phyloP scores from a whole-genome alignment of 257 asterid genomes.

The Petrea volubilis region DNA sequence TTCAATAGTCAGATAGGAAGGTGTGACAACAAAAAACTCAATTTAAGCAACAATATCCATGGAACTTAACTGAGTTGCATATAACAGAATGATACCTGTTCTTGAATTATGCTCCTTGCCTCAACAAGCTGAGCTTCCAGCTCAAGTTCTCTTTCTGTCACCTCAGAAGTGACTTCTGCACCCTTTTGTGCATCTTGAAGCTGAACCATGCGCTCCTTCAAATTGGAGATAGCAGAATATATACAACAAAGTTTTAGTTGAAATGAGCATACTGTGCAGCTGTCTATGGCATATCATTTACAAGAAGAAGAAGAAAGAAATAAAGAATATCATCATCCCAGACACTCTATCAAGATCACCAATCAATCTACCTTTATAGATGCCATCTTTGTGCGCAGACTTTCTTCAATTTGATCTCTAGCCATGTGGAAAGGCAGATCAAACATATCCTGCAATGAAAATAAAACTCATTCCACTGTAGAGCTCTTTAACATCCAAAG shows the following conservation, averaged over 20 bases:
- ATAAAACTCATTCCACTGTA: not conserved
- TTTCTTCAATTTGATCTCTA: constrained; percentile 87
- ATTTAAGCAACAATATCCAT: not conserved
- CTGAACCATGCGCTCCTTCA: constrained; percentile 94
- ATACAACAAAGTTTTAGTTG: not conserved
- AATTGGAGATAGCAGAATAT: constrained; percentile 19
- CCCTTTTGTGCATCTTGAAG: constrained; percentile 90
- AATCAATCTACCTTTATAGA: constrained; percentile 62
- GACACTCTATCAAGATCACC: not conserved
- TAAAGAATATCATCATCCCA: no score
- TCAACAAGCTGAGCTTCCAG: no score
- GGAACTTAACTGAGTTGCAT: not conserved
- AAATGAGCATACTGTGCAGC: not conserved
- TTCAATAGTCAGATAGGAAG: not conserved
- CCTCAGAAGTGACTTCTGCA: constrained; percentile 85
- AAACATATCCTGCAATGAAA: constrained; percentile 60
- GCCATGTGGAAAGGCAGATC: constrained; percentile 90
- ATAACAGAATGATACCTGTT: constrained; percentile 61
- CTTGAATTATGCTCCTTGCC: constrained; percentile 96
- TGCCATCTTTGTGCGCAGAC: constrained; percentile 75
- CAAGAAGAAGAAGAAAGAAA: no score
- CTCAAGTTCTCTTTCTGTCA: constrained; percentile 96
- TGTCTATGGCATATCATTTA: not conserved
- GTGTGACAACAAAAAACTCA: not conserved
- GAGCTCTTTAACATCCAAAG: constrained; percentile 17